Conservation (phyloP, 2,329 filamentous ascomycete genomes). For the Blastomyces percursus region DNA sequence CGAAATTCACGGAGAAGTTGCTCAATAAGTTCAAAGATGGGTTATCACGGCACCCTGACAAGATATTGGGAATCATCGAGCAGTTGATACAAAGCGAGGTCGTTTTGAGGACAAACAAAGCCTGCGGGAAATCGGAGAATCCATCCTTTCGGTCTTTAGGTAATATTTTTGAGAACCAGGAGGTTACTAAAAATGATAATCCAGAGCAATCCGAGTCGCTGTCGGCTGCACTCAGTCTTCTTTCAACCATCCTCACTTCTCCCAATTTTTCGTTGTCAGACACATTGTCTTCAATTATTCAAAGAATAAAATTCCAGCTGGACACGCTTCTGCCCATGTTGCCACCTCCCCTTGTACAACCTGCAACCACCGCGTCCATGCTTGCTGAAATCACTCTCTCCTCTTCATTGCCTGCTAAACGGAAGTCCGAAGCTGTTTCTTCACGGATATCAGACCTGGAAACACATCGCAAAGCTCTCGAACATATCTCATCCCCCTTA, state of each 20-base stretch:
- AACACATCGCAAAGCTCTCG: slow-evolving; percentile 32
- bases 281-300: slow-evolving; percentile 22
- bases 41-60: slow-evolving; percentile 30
- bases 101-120: slow-evolving; percentile 5
- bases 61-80: slow-evolving; percentile 32
- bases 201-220: slow-evolving; percentile 28
- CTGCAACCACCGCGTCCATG: slow-evolving; percentile 33
- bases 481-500: slow-evolving; percentile 30
- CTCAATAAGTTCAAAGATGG: slow-evolving; percentile 34
- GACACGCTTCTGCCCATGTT: slow-evolving; percentile 28
- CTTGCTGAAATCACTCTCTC: slow-evolving; percentile 33
- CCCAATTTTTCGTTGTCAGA: slow-evolving; percentile 28
- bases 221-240: slow-evolving; percentile 32
- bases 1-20: slow-evolving; percentile 33
- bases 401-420: slow-evolving; percentile 15
- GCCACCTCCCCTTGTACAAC: slow-evolving; percentile 24
- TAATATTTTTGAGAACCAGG: slow-evolving; percentile 22
- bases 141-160: slow-evolving; percentile 28
- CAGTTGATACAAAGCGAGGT: slow-evolving; percentile 32
- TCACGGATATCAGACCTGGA: slow-evolving; percentile 29
- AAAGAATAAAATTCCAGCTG: slow-evolving; percentile 26
- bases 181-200: slow-evolving; percentile 11
- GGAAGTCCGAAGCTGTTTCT: slow-evolving; percentile 15
- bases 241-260: slow-evolving; percentile 34
- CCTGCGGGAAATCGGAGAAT: slow-evolving; percentile 8